phyloP scores from a whole-genome alignment of 225 moss, liverwort and hornwort genomes.

The Marchantia polymorpha region DNA sequence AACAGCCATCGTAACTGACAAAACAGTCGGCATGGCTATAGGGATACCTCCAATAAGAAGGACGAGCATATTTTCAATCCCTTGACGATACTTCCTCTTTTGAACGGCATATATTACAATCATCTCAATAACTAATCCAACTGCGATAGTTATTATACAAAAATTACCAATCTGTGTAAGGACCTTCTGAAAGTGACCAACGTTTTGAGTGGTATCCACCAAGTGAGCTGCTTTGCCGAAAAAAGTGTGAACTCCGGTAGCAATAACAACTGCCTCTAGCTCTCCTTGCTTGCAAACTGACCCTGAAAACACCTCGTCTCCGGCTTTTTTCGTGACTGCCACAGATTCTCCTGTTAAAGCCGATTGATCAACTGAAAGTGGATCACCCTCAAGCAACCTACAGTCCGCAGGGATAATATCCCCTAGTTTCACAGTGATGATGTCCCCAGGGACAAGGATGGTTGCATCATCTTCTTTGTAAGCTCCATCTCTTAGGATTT shows the following conservation, averaged over 20 bases:
- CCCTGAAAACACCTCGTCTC: constrained; percentile 62
- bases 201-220: constrained; percentile 60
- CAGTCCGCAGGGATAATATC: constrained; percentile 63
- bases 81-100: constrained; percentile 54
- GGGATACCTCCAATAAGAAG: constrained; percentile 82
- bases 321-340: constrained; percentile 51
- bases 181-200: constrained; percentile 75
- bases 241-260: constrained; percentile 66
- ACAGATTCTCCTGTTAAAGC: constrained; percentile 59
- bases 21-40: constrained; percentile 79
- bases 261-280: constrained; percentile 70
- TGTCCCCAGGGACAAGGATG: constrained; percentile 57
- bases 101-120: constrained; percentile 68
- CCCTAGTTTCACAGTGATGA: constrained; percentile 55
- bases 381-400: constrained; percentile 59
- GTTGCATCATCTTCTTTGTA: constrained; percentile 51
- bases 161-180: constrained; percentile 71
- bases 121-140: constrained; percentile 54
- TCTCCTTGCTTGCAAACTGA: constrained; percentile 84
- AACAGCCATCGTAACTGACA: constrained; percentile 82
- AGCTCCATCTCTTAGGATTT: constrained; percentile 46
- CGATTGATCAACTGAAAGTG: constrained; percentile 52
- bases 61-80: constrained; percentile 74
- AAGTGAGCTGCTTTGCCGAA: constrained; percentile 82
- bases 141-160: constrained; percentile 44